Percentiles rank a stretch among this genome's conserved stretches.
phyloP scores from a whole-genome alignment of 2,329 filamentous ascomycete genomes.

The Botryotinia calthae region DNA sequence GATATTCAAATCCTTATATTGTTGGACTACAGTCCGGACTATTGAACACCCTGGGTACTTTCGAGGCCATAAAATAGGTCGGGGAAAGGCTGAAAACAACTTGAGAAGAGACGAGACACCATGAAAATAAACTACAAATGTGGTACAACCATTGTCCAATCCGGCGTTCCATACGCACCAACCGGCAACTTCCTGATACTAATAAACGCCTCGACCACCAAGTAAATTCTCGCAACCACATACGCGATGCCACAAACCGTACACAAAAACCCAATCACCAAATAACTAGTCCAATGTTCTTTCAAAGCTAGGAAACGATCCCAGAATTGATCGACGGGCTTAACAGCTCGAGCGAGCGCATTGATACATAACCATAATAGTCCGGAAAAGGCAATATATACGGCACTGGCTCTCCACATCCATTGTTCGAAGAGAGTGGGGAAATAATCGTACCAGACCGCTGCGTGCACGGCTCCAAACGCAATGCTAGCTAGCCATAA shows the following conservation, averaged over 20 bases:
- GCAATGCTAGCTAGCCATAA: slow-evolving; percentile 22
- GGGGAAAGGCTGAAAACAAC: no score
- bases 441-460: slow-evolving; percentile 26
- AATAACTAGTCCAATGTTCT: neutral
- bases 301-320: slow-evolving; percentile 4
- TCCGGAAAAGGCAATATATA: slow-evolving; percentile 21
- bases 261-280: slow-evolving; percentile 15
- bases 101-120: no score
- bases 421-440: slow-evolving; percentile 13
- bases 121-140: neutral
- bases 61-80: no score
- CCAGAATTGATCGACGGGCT: slow-evolving; percentile 9
- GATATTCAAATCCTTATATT: no score
- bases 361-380: slow-evolving; percentile 19
- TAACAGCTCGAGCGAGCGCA: neutral
- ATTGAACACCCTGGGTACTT: no score
- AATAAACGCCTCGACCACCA: slow-evolving; percentile 13
- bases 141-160: slow-evolving; percentile 5
- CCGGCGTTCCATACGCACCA: neutral
- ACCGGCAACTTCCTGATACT: slow-evolving; percentile 10
- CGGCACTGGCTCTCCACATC: slow-evolving; percentile 21
- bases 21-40: no score
- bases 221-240: slow-evolving; percentile 8
- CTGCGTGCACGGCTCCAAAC: slow-evolving; percentile 23
- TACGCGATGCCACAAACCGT: slow-evolving; percentile 12